A percentile compares a stretch with the other conserved stretches of the same genome.
Conservation (phyloP, 805 yeast genomes). For the Tetrapisispora pingtungensis region DNA sequence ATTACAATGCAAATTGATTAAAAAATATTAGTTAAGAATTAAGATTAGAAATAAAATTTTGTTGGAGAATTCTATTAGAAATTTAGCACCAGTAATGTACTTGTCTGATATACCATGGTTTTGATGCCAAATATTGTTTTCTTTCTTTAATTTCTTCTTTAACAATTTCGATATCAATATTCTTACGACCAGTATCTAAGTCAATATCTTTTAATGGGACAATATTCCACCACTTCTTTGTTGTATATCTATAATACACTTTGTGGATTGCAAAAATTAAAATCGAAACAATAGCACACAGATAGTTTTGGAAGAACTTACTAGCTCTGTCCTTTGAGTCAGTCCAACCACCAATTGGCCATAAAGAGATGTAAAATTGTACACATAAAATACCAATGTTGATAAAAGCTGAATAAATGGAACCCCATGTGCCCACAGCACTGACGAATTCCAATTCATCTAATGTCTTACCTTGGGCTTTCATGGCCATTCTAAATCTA, state of each 20-base stretch:
- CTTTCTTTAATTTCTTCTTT: slow-evolving; percentile 38
- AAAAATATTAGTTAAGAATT: too few species aligned
- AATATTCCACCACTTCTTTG: slow-evolving; percentile 19
- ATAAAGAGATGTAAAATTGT: slow-evolving; percentile 63
- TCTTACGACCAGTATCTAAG: slow-evolving; percentile 44
- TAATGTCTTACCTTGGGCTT: slow-evolving; percentile 29
- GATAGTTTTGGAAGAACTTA: slow-evolving; percentile 45
- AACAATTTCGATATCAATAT: slow-evolving; percentile 37
- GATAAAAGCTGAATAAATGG: slow-evolving; percentile 41
- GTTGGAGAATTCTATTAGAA: too few species aligned
- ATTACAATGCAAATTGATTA: slow-evolving; percentile 1
- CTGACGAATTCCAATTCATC: slow-evolving; percentile 13
- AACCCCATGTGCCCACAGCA: slow-evolving; percentile 45
- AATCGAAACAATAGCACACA: slow-evolving; percentile 46
- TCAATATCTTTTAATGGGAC: slow-evolving; percentile 38
- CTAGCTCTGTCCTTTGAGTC: slow-evolving; percentile 33
- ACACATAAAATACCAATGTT: slow-evolving; percentile 47
- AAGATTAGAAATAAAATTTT: too few species aligned
- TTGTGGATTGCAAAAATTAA: slow-evolving; percentile 42
- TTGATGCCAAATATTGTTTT: slow-evolving; percentile 24
- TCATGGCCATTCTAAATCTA: slow-evolving; percentile 49
- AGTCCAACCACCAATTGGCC: slow-evolving; percentile 39
- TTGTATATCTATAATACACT: slow-evolving; percentile 28
- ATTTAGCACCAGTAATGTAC: slow-evolving; percentile 34
- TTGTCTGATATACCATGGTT: slow-evolving; percentile 34